Evolutionary conservation across 805 yeast species (phyloP).

Genomic region (Nakazawaea ambrosiae): DNA sequence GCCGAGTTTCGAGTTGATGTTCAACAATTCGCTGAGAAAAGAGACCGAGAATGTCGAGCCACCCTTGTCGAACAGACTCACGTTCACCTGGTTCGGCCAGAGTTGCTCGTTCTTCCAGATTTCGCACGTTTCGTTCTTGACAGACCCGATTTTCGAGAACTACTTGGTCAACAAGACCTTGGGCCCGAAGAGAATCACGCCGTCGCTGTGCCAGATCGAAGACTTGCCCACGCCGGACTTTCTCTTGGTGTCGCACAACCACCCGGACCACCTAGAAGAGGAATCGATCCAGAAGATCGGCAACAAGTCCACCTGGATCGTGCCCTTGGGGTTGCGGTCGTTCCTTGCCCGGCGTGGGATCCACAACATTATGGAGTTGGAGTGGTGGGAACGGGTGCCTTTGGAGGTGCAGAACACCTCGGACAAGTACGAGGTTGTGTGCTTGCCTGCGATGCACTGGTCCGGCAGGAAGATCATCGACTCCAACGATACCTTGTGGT

Average conservation of each 20-base stretch:
- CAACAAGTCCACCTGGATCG: constrained; percentile 70
- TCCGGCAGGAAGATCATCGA: constrained; percentile 81
- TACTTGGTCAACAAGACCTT: constrained; percentile 51
- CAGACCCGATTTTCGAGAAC: constrained; percentile 78
- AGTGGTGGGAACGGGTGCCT: constrained; percentile 82
- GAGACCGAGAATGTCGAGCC: constrained; percentile 25
- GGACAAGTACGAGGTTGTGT: constrained; percentile 68
- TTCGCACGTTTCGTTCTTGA: constrained; percentile 63
- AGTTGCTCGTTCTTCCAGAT: constrained; percentile 74
- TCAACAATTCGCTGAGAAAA: constrained; percentile 13
- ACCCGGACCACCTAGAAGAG: constrained; percentile 88
- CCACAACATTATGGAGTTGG: constrained; percentile 62
- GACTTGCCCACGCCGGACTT: constrained; percentile 65
- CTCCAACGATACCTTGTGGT: constrained; percentile 80
- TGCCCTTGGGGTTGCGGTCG: constrained; percentile 70
- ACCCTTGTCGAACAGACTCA: constrained; percentile 35
- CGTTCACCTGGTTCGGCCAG: constrained; percentile 92
- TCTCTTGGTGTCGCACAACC: constrained; percentile 84
- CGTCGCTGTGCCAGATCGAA: constrained; percentile 60
- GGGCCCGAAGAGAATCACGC: constrained; percentile 83
- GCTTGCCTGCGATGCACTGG: constrained; percentile 97
- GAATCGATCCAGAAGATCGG: constrained; percentile 49
- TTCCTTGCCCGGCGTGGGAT: constrained; percentile 55
- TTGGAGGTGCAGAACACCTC: constrained; percentile 22
- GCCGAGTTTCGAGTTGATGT: constrained; percentile 47